Evolutionary conservation across 768 basidiomycete genomes (phyloP).

Genomic region (Scleroderma citrinum): DNA sequence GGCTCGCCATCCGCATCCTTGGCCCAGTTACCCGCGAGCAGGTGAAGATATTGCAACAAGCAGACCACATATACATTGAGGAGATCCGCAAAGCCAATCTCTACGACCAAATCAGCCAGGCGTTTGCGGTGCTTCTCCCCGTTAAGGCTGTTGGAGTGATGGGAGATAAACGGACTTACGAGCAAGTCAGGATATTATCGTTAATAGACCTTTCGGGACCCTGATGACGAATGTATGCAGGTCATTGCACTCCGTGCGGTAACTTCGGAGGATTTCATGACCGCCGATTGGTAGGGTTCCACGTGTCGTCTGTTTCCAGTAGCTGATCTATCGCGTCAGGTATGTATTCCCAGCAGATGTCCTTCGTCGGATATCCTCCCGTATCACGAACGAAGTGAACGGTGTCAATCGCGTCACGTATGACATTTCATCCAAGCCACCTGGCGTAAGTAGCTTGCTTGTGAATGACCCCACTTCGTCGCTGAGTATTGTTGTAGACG

Average conservation of each 20-base stretch:
- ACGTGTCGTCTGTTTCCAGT: slow-evolving; percentile 18
- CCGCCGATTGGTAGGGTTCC: slow-evolving; percentile 82
- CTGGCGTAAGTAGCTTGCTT: slow-evolving; percentile 56
- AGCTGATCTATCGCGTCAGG: slow-evolving; percentile 41
- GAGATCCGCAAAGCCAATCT: slow-evolving; percentile 91
- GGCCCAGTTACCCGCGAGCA: slow-evolving; percentile 93
- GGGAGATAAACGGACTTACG: slow-evolving; percentile 95
- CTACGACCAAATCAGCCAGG: slow-evolving; percentile 92
- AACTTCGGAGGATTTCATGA: slow-evolving; percentile 99
- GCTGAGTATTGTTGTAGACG: slow-evolving; percentile 22
- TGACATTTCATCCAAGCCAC: slow-evolving; percentile 96
- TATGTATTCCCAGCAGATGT: slow-evolving; percentile 94
- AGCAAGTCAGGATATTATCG: slow-evolving; percentile 57
- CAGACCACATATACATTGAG: slow-evolving; percentile 95
- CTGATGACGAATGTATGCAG: slow-evolving; percentile 28
- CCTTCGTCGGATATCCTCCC: slow-evolving; percentile 84
- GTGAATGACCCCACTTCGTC: not conserved
- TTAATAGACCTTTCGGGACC: not conserved
- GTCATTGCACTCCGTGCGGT: slow-evolving; percentile 95
- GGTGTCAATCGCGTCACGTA: slow-evolving; percentile 97
- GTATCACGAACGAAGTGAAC: slow-evolving; percentile 95
- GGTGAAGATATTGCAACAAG: slow-evolving; percentile 84
- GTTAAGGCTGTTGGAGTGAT: slow-evolving; percentile 97
- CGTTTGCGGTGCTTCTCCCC: slow-evolving; percentile 93
- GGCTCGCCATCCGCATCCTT: slow-evolving; percentile 95